Percentiles rank a stretch among this genome's conserved stretches.
Evolutionary conservation across 805 yeast species (phyloP).

Genomic region (Starmerella bombicola): DNA sequence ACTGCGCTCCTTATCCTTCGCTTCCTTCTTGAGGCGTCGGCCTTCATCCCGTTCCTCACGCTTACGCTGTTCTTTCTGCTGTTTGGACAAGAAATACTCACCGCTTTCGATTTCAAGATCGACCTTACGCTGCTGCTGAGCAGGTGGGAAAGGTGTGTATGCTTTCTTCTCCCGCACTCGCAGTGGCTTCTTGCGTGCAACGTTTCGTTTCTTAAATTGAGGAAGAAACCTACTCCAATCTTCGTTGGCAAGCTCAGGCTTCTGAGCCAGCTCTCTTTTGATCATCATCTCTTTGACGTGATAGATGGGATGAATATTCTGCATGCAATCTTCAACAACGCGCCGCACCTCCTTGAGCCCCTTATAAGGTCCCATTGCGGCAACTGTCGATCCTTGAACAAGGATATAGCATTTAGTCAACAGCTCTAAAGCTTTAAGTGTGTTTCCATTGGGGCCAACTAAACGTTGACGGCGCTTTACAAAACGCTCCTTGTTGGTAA

Average conservation of each 20-base stretch:
- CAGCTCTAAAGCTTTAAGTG: slow-evolving; percentile 86
- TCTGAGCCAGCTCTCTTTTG: slow-evolving; percentile 85
- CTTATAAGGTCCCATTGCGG: slow-evolving; percentile 92
- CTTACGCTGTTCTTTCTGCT: slow-evolving; percentile 60
- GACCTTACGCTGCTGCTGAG: slow-evolving; percentile 90
- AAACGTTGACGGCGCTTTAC: slow-evolving; percentile 91
- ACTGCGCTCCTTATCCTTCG: slow-evolving; percentile 54
- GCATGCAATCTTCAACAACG: slow-evolving; percentile 96
- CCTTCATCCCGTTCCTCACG: slow-evolving; percentile 66
- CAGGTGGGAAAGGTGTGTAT: slow-evolving; percentile 99
- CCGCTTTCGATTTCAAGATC: slow-evolving; percentile 97
- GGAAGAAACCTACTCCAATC: slow-evolving; percentile 97
- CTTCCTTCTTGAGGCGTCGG: slow-evolving; percentile 57
- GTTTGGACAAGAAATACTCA: slow-evolving; percentile 87
- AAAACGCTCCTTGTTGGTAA: slow-evolving; percentile 82
- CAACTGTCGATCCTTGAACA: slow-evolving; percentile 94
- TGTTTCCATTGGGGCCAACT: slow-evolving; percentile 94
- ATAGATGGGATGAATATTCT: slow-evolving; percentile 92
- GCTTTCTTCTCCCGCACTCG: slow-evolving; percentile 56
- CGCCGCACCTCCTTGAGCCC: slow-evolving; percentile 87
- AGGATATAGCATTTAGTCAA: slow-evolving; percentile 90
- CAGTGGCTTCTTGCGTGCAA: slow-evolving; percentile 81
- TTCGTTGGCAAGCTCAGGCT: slow-evolving; percentile 89
- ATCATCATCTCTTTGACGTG: slow-evolving; percentile 96
- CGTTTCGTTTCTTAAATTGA: slow-evolving; percentile 89